Evolutionary conservation across 352 stramenopile species (phyloP).

Genomic region (Globisporangium recalcitrans): DNA sequence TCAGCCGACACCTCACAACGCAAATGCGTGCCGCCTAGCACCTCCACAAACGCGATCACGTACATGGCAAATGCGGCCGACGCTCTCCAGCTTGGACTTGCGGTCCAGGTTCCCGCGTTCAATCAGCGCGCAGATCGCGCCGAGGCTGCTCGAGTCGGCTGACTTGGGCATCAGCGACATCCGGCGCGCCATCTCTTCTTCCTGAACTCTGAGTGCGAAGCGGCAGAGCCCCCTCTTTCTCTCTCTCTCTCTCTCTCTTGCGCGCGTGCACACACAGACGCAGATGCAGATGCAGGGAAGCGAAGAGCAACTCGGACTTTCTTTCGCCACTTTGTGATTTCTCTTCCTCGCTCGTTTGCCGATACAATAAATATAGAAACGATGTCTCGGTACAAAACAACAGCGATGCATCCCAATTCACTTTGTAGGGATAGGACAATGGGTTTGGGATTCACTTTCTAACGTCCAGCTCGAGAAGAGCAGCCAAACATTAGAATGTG

Average conservation of each 20-base stretch:
- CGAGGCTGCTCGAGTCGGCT: constrained; percentile 36
- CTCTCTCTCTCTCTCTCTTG: neutral
- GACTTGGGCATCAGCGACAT: constrained; percentile 18
- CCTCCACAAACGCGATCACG: constrained; percentile 13
- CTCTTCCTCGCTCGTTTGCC: neutral
- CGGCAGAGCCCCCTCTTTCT: neutral
- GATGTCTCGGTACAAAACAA: too few relatives aligned
- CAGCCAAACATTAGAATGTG: too few relatives aligned
- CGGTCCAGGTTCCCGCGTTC: constrained; percentile 78
- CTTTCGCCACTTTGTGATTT: neutral
- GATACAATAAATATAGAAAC: neutral
- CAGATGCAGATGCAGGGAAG: neutral
- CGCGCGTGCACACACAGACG: too few relatives aligned
- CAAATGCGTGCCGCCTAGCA: too few relatives aligned
- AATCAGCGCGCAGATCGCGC: constrained; percentile 79
- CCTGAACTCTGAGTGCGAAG: neutral
- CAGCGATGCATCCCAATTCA: too few relatives aligned
- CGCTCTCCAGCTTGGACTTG: constrained; percentile 86
- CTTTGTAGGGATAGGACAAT: too few relatives aligned
- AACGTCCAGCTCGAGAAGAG: too few relatives aligned
- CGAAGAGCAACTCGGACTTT: neutral
- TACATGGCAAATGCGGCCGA: constrained; percentile 77
- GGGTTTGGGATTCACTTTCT: too few relatives aligned
- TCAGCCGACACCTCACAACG: too few relatives aligned
- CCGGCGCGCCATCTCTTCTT: constrained; percentile 14